These are phyloP conservation scores for Euphorbia peplus DNA, from an alignment of 345 rosid genomes.

Conservation along the genomic window DNA sequence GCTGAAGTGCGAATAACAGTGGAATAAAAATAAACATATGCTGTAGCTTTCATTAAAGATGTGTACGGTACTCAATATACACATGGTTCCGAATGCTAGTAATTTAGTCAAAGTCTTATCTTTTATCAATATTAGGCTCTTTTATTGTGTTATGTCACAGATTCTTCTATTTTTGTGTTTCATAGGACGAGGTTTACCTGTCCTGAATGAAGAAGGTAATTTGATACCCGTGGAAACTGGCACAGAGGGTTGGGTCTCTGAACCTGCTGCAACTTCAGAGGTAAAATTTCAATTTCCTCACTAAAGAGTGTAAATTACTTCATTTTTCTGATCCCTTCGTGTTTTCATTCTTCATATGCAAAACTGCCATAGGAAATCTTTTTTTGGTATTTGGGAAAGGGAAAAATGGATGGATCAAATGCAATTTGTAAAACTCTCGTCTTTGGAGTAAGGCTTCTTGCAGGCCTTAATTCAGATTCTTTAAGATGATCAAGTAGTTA, in stretches of 20 bases:
- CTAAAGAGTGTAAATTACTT: neutral
- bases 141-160: neutral
- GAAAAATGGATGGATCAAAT: neutral
- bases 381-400: neutral
- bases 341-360: neutral
- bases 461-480: neutral
- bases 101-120: neutral
- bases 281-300: constrained; percentile 30
- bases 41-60: neutral
- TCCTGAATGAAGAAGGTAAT: constrained; percentile 83
- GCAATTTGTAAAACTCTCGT: neutral
- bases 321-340: neutral
- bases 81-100: neutral
- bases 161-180: constrained; percentile 5
- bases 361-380: neutral
- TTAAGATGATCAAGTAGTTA: neutral
- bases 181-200: constrained; percentile 75
- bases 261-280: constrained; percentile 58
- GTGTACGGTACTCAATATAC: neutral
- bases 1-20: neutral
- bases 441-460: neutral
- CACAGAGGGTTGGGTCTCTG: constrained; percentile 54
- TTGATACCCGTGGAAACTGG: constrained; percentile 51
- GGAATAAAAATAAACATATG: constrained; percentile 1
- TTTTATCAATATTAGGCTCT: neutral